These are phyloP conservation scores for Cicer cuneatum DNA, from an alignment of 306 rosid species.

Conservation along the genomic window DNA sequence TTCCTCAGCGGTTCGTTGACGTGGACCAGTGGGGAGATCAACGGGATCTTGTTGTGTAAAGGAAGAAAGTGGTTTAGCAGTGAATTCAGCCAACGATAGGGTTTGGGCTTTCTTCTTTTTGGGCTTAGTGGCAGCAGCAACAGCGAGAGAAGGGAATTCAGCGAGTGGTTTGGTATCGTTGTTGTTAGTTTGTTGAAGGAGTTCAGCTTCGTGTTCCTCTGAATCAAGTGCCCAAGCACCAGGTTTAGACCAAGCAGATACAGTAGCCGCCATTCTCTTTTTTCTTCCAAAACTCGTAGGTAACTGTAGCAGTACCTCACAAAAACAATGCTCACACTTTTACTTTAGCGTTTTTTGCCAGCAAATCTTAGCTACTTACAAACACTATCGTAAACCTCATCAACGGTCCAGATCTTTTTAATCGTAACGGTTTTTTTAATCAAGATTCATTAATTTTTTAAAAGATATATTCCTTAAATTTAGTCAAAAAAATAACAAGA, in stretches of 20 bases:
- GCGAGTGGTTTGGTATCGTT: conserved; percentile 46
- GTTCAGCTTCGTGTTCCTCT: conserved; percentile 77
- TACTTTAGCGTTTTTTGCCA: conserved; percentile 14
- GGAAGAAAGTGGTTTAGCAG: conserved; percentile 44
- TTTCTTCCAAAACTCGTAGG: background rate
- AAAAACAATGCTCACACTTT: background rate
- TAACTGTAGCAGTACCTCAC: no score
- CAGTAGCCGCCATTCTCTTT: conserved; percentile 83
- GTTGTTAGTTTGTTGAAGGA: conserved; percentile 52
- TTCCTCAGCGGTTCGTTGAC: conserved; percentile 90
- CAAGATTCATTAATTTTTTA: no score
- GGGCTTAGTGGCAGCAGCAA: conserved; percentile 73
- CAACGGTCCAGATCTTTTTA: no score
- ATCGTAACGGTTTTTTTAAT: no score
- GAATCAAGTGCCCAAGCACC: conserved; percentile 97
- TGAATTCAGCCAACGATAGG: conserved; percentile 65
- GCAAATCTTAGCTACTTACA: background rate
- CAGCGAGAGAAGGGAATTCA: conserved; percentile 87
- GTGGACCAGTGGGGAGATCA: conserved; percentile 81
- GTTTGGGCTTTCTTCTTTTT: conserved; percentile 90
- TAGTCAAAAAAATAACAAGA: no score
- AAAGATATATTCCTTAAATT: no score
- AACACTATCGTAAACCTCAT: no score
- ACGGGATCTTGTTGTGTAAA: conserved; percentile 56
- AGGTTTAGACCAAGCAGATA: conserved; percentile 88